phyloP scores from a whole-genome alignment of 2,329 filamentous ascomycete species.

The Thermomyces lanuginosus region DNA sequence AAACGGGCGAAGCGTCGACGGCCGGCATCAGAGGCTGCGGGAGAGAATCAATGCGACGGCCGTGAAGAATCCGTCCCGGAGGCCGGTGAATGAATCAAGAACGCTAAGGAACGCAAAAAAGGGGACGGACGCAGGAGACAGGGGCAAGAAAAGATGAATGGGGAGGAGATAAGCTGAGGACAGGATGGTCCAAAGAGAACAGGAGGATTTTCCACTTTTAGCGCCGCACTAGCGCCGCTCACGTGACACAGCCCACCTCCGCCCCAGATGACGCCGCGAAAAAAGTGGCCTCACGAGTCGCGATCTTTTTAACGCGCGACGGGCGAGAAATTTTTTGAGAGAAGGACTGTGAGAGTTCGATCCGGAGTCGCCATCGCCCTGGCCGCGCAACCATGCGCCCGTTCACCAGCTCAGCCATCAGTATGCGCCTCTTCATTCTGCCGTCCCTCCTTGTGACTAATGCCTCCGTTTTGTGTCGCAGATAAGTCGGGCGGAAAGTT shows the following conservation, averaged over 20 bases:
- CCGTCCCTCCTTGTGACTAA: conserved; percentile 4
- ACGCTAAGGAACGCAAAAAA: conserved; percentile 5
- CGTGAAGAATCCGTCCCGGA: conserved; percentile 20
- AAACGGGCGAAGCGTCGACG: conserved; percentile 56
- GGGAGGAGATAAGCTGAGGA: conserved; percentile 15
- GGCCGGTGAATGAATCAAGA: conserved; percentile 13
- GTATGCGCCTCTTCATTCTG: conserved; percentile 17
- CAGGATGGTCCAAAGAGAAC: conserved; percentile 10
- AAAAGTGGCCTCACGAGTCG: neutral
- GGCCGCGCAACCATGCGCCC: conserved; percentile 14
- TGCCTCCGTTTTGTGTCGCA: conserved; percentile 8
- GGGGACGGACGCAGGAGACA: no score
- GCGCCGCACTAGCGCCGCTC: conserved; percentile 17
- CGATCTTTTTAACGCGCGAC: conserved; percentile 3
- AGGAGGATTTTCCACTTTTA: conserved; percentile 29
- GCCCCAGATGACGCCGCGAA: conserved; percentile 10
- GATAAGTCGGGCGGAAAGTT: conserved; percentile 61
- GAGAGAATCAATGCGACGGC: conserved; percentile 16
- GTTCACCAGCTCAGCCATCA: conserved; percentile 39
- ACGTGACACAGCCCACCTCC: conserved; percentile 23
- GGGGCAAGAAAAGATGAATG: conserved; percentile 11
- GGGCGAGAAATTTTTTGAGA: neutral
- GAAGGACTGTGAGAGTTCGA: conserved; percentile 1
- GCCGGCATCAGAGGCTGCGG: conserved; percentile 63
- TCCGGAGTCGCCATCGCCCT: conserved; percentile 1